A percentile compares a stretch with the other conserved stretches of the same genome.
Conservation (phyloP, 495 filamentous ascomycete species). For the Amphirosellinia nigrospora region DNA sequence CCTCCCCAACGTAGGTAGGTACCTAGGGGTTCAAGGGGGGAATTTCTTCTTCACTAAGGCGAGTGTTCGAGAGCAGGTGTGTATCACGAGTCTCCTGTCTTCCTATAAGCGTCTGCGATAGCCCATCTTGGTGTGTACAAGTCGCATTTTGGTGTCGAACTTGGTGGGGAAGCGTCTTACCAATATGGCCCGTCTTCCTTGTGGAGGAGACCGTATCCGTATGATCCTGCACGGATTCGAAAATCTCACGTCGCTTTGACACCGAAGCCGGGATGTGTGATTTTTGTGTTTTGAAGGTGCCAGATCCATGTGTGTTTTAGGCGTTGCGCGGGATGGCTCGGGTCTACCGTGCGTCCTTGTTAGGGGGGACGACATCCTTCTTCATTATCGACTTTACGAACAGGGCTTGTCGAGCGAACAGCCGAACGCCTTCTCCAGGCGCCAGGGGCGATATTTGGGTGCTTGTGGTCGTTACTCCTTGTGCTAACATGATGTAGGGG, state of each 20-base stretch:
- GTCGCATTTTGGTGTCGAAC: background rate
- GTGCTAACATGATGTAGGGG: constrained; percentile 11
- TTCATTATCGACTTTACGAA: background rate
- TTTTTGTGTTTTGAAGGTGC: background rate
- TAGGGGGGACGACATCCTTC: background rate
- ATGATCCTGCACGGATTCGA: constrained; percentile 11
- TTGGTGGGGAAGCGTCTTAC: background rate
- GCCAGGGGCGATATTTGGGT: background rate
- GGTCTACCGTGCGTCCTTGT: background rate
- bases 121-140: background rate
- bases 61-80: constrained; percentile 5
- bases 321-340: background rate
- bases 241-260: constrained; percentile 9
- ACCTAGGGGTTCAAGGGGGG: background rate
- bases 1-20: background rate
- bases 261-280: background rate
- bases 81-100: background rate
- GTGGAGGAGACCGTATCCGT: background rate
- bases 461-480: background rate
- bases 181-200: background rate
- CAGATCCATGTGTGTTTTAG: background rate
- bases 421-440: background rate
- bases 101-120: constrained; percentile 6
- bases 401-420: background rate
- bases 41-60: background rate